Base-by-base conservation (phyloP, 2,329 filamentous ascomycete genomes). In the Raffaelea deltoideospora region DNA sequence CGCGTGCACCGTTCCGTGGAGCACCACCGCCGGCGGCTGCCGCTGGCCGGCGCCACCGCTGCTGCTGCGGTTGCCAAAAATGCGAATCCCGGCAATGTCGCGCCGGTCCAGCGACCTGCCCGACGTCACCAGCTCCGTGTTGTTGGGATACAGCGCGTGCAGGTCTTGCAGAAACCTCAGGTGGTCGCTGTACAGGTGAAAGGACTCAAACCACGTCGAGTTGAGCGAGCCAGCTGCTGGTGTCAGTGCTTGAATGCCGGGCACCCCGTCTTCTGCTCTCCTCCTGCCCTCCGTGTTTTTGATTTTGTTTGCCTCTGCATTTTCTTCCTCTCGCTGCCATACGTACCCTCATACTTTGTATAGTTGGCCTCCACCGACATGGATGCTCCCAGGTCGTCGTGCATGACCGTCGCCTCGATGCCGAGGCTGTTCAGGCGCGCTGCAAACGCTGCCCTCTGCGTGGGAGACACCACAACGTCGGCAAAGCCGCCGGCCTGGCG, bases 1-100 rank as follows among this genome's bases (percentile, higher is more conserved):
- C 9, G 69, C 68, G 48, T 77, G 72, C 11, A 72, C 66, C 19
- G 64, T 75, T 11, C 63, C 65, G 48, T 76, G 70, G 47, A 67
- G 64, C 31, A 75, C 58, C 31, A 69, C 53, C 6, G 65, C 67
- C 10, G 63, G 63, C 50, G 64, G 66, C 15, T 11, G 31, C 2
- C 9, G 15, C 8, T 32, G 11, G 5, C 3, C 9, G 7, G 23
- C 19, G 15, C 31, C 31, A 31, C 49, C 54, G 23, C 60, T 57
- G 44, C 57, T 61, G 15, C 59, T 58, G 1, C 49, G 48, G 37
- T 48, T 56, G n/a, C 67, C 67, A 54, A 60, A 70, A 39, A 72
- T 56, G 47, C 69, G 67, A 31, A 72, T 58, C 15, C 75, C 80
- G 15, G 71, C 69, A 20, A 86, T 80, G 38, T 53, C 41, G 17